Conservation (phyloP, 2,329 filamentous ascomycete genomes). For the Arthroderma sp. region DNA sequence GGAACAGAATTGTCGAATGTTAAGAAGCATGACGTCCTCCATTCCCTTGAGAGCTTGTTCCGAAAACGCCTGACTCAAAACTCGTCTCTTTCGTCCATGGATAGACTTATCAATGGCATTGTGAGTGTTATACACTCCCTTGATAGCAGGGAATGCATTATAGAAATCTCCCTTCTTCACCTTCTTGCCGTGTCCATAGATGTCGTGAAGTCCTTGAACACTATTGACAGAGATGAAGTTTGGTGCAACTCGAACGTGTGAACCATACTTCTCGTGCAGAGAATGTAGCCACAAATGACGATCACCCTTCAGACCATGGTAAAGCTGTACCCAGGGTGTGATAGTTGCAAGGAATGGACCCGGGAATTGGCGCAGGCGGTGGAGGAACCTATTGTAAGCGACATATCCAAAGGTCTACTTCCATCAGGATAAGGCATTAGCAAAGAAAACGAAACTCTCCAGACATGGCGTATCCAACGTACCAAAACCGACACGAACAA, state of each 20-base stretch:
- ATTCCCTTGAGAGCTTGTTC: slow-evolving; percentile 16
- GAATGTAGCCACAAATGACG: slow-evolving; percentile 10
- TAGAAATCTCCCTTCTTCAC: slow-evolving; percentile 19
- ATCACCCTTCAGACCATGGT: slow-evolving; percentile 9
- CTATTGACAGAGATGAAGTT: slow-evolving; percentile 70
- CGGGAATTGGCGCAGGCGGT: slow-evolving; percentile 9
- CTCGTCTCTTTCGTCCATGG: slow-evolving; percentile 15
- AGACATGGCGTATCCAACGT: background rate
- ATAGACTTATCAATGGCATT: slow-evolving; percentile 12
- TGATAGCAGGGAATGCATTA: slow-evolving; percentile 29
- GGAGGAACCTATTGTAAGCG: slow-evolving; percentile 10
- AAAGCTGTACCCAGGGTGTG: slow-evolving; percentile 10
- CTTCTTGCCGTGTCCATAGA: slow-evolving; percentile 23
- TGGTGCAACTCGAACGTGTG: slow-evolving; percentile 60
- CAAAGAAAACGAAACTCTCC: background rate
- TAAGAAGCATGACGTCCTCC: slow-evolving; percentile 11
- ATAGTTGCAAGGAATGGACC: slow-evolving; percentile 9
- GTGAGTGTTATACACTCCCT: slow-evolving; percentile 12
- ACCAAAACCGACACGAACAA: slow-evolving; percentile 4
- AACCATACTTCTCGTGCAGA: slow-evolving; percentile 19
- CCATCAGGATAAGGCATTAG: background rate
- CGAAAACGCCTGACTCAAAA: slow-evolving; percentile 20
- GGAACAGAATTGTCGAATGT: slow-evolving; percentile 10
- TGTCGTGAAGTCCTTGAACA: slow-evolving; percentile 51
- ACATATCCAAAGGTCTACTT: slow-evolving; percentile 7